phyloP scores from a whole-genome alignment of 768 basidiomycete species.

The Dendrothele bispora region DNA sequence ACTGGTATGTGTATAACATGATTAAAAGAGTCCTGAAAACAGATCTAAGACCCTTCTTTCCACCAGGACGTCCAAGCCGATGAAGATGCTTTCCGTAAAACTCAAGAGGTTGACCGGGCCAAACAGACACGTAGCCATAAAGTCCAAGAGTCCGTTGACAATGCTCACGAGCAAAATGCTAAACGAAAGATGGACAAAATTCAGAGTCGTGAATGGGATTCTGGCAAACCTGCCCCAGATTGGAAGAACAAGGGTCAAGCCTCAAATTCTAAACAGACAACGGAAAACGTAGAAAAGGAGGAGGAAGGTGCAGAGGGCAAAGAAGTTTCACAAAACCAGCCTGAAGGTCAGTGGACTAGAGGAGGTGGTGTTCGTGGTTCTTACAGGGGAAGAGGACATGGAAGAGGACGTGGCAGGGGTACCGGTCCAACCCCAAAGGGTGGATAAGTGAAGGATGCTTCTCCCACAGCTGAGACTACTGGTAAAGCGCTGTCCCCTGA shows the following conservation, averaged over 20 bases:
- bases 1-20: conserved; percentile 38
- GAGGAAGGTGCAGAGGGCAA: conserved; percentile 7
- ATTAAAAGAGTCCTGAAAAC: conserved; percentile 10
- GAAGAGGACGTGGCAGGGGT: conserved; percentile 37
- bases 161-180: conserved; percentile 75
- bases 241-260: conserved; percentile 16
- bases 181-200: conserved; percentile 78
- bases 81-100: conserved; percentile 73
- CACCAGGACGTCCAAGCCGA: conserved; percentile 76
- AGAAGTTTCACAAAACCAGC: conserved; percentile 8
- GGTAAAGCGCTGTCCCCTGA: no score
- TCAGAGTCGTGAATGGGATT: conserved; percentile 81
- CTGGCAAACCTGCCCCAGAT: conserved; percentile 53
- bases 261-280: conserved; percentile 4
- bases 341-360: conserved; percentile 24
- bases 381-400: conserved; percentile 28
- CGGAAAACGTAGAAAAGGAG: conserved; percentile 5
- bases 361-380: conserved; percentile 29
- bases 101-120: conserved; percentile 60
- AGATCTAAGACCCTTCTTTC: not conserved
- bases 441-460: no score
- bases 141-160: conserved; percentile 68
- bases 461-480: no score
- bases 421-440: no score
- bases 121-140: conserved; percentile 58